Percentiles rank a stretch among this genome's conserved stretches.
These are phyloP conservation scores for Globisporangium paroecandrum DNA, from an alignment of 352 stramenopile genomes.

Conservation along the genomic window DNA sequence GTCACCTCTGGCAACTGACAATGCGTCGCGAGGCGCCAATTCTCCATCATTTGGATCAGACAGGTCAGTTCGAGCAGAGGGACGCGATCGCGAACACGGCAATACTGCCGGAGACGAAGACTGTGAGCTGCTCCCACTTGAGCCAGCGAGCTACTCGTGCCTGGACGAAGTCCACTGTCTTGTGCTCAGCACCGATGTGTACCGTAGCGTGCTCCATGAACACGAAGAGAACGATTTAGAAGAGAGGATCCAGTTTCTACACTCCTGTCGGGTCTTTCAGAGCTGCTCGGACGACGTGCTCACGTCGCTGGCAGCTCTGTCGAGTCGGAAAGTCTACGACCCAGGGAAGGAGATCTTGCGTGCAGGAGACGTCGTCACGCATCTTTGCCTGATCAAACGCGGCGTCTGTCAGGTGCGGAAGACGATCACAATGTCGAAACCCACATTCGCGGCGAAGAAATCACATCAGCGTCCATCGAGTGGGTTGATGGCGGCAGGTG, in stretches of 20 bases:
- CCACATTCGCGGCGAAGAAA: slow-evolving; percentile 5
- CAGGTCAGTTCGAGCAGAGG: neutral
- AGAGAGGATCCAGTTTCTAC: slow-evolving; percentile 51
- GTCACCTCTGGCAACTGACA: neutral
- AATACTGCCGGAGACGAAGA: slow-evolving; percentile 8
- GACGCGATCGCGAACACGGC: neutral
- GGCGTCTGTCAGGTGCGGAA: slow-evolving; percentile 72
- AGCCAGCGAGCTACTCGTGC: slow-evolving; percentile 46
- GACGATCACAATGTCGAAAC: slow-evolving; percentile 30
- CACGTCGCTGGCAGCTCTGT: slow-evolving; percentile 39
- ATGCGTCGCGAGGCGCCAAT: neutral
- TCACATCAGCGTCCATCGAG: neutral
- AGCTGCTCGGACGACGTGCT: slow-evolving; percentile 52
- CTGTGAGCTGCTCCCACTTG: slow-evolving; percentile 14
- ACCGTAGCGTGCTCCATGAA: slow-evolving; percentile 44
- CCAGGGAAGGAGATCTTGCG: slow-evolving; percentile 48
- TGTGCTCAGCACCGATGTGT: slow-evolving; percentile 41
- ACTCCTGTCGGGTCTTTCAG: slow-evolving; percentile 61
- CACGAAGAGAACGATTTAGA: slow-evolving; percentile 45
- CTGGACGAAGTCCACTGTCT: slow-evolving; percentile 59
- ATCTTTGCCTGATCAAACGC: slow-evolving; percentile 64
- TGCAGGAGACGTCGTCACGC: slow-evolving; percentile 53
- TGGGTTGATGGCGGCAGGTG: neutral
- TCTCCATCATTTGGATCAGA: neutral
- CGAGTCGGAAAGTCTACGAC: slow-evolving; percentile 49